Conservation (phyloP, 108 stramenopile species). For the Skeletonema grethae region DNA sequence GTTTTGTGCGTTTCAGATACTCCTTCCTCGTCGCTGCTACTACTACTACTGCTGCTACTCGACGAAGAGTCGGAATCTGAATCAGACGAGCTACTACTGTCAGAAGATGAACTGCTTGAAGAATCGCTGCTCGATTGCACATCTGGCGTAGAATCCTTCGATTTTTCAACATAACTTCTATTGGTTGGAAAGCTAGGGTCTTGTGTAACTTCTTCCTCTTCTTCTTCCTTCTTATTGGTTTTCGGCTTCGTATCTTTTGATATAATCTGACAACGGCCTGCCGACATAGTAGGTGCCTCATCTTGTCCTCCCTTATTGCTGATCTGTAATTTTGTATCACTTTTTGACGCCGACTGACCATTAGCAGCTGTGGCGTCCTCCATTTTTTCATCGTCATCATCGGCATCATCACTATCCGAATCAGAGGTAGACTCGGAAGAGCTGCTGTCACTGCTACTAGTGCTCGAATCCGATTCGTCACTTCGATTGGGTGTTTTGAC, state of each 20-base stretch:
- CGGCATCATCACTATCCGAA: slow-evolving; percentile 3
- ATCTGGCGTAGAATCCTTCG: background rate
- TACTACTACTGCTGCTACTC: background rate
- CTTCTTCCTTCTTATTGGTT: too few relatives aligned
- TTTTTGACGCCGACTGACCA: background rate
- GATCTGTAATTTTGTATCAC: background rate
- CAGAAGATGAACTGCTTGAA: background rate
- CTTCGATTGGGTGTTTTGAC: background rate
- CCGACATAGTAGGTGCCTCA: background rate
- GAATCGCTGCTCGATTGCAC: background rate
- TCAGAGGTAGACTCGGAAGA: slow-evolving; percentile 17
- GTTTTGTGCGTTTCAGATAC: background rate
- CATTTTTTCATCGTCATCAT: slow-evolving; percentile 5
- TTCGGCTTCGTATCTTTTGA: too few relatives aligned
- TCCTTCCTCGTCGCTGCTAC: background rate
- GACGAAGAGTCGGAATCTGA: background rate
- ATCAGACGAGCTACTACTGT: background rate
- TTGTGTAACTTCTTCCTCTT: background rate
- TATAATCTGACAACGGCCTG: background rate
- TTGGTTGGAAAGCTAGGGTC: background rate
- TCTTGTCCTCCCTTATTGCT: background rate
- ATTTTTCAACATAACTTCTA: background rate
- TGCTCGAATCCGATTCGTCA: slow-evolving; percentile 14
- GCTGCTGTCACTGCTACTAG: slow-evolving; percentile 5
- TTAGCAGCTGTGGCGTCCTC: background rate